These are phyloP conservation scores for Setaria viridis DNA, from an alignment of 202 grass and related monocot genomes.

Conservation along the genomic window DNA sequence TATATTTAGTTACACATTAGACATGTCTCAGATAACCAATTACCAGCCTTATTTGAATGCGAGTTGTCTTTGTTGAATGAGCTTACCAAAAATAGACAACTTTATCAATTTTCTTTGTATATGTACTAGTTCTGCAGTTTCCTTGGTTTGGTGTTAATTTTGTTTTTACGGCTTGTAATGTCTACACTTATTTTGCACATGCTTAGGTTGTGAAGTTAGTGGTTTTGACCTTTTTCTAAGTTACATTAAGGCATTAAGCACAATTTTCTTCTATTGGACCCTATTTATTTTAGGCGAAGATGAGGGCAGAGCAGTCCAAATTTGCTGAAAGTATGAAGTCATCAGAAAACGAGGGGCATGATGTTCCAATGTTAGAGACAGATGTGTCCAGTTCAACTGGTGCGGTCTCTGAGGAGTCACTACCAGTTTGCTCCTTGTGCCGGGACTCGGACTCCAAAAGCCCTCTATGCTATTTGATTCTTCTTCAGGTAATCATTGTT, in stretches of 20 bases:
- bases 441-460: slow-evolving; percentile 89
- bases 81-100: background rate
- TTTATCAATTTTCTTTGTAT: slow-evolving; percentile 14
- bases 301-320: slow-evolving; percentile 94
- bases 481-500: slow-evolving; percentile 85
- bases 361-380: slow-evolving; percentile 63
- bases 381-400: slow-evolving; percentile 56
- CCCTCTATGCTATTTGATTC: slow-evolving; percentile 93
- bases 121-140: slow-evolving; percentile 19
- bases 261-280: slow-evolving; percentile 16
- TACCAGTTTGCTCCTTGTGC: slow-evolving; percentile 87
- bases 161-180: background rate
- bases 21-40: background rate
- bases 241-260: slow-evolving; percentile 24
- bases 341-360: slow-evolving; percentile 52
- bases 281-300: slow-evolving; percentile 73
- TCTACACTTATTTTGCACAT: background rate
- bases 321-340: slow-evolving; percentile 81
- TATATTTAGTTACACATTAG: slow-evolving; percentile 4
- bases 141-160: slow-evolving; percentile 4
- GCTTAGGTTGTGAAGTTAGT: slow-evolving; percentile 6
- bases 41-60: slow-evolving; percentile 2
- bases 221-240: slow-evolving; percentile 9
- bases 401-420: slow-evolving; percentile 54
- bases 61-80: background rate